A percentile compares a stretch with the other conserved stretches of the same genome.
Evolutionary conservation across 768 basidiomycete genomes (phyloP).

Genomic region (Hygrocybe coccinea): DNA sequence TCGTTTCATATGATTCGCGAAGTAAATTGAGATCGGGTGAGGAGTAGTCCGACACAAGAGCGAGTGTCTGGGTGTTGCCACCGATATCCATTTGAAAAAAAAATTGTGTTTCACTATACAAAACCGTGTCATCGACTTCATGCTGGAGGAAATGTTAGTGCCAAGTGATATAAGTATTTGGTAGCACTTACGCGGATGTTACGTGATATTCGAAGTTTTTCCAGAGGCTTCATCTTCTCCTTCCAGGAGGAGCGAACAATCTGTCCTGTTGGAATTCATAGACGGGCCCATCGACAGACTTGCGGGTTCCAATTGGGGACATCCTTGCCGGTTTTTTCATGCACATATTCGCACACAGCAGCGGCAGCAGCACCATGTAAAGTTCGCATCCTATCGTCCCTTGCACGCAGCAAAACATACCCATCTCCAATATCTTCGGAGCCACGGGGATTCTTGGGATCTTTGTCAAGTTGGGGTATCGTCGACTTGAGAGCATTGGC

Average conservation of each 20-base stretch:
- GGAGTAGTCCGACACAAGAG: conserved; percentile 3
- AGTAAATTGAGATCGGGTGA: neutral
- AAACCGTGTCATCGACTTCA: neutral
- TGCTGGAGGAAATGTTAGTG: conserved; percentile 1
- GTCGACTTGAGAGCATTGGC: neutral
- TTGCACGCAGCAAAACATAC: conserved; percentile 4
- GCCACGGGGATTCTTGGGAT: conserved; percentile 8
- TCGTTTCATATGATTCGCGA: conserved; percentile 6
- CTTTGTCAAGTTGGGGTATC: neutral
- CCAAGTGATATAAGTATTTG: neutral
- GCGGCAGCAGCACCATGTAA: neutral
- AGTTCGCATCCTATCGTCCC: neutral
- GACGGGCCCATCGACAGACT: conserved; percentile 19
- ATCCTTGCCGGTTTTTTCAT: neutral
- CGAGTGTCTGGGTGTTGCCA: conserved; percentile 2
- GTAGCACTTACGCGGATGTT: neutral
- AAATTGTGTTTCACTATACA: conserved; percentile 13
- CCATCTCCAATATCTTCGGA: neutral
- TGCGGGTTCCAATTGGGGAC: conserved; percentile 11
- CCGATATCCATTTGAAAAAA: conserved; percentile 14
- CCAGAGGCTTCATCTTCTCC: conserved; percentile 7
- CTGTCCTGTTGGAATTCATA: conserved; percentile 23
- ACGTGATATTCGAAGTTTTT: neutral
- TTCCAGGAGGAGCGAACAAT: conserved; percentile 19
- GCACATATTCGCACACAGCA: conserved; percentile 18